Evolutionary conservation across 768 basidiomycete genomes (phyloP).

Genomic region (Calocybe cyanea): DNA sequence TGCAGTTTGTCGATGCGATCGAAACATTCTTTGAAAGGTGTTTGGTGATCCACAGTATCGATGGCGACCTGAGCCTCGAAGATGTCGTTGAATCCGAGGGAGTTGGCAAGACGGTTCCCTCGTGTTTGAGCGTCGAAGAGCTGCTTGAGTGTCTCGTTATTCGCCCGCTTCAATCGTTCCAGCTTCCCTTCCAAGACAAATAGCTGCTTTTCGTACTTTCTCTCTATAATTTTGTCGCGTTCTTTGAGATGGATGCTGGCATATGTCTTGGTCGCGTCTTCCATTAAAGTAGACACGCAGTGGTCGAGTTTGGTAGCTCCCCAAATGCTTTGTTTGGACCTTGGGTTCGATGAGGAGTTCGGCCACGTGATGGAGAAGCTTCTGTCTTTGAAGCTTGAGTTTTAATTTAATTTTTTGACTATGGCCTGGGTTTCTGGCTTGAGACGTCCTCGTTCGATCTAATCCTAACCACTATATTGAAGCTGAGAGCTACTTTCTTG

Average conservation of each 20-base stretch:
- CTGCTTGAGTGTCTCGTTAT: conserved; percentile 33
- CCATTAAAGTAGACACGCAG: conserved; percentile 2
- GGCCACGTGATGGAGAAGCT: too few species aligned
- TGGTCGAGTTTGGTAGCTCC: neutral
- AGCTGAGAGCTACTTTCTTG: too few species aligned
- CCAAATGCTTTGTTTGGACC: too few species aligned
- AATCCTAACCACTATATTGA: too few species aligned
- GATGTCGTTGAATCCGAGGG: conserved; percentile 41
- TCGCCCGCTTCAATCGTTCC: conserved; percentile 27
- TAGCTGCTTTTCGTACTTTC: conserved; percentile 31
- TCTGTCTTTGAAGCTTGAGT: too few species aligned
- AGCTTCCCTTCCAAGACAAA: conserved; percentile 25
- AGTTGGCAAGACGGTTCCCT: conserved; percentile 32
- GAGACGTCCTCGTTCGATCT: too few species aligned
- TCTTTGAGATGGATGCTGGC: conserved; percentile 30
- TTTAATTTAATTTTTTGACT: too few species aligned
- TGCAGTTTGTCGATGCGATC: conserved; percentile 31
- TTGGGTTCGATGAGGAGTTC: too few species aligned
- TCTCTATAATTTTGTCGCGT: conserved; percentile 33
- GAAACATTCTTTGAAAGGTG: conserved; percentile 32
- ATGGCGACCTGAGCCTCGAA: conserved; percentile 39
- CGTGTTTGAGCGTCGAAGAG: conserved; percentile 35
- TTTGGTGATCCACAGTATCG: conserved; percentile 30
- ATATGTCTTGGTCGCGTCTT: conserved; percentile 17
- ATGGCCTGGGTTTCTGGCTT: too few species aligned